Base-by-base conservation (phyloP, 2,329 filamentous ascomycete species). In the Daldinia sp. region DNA sequence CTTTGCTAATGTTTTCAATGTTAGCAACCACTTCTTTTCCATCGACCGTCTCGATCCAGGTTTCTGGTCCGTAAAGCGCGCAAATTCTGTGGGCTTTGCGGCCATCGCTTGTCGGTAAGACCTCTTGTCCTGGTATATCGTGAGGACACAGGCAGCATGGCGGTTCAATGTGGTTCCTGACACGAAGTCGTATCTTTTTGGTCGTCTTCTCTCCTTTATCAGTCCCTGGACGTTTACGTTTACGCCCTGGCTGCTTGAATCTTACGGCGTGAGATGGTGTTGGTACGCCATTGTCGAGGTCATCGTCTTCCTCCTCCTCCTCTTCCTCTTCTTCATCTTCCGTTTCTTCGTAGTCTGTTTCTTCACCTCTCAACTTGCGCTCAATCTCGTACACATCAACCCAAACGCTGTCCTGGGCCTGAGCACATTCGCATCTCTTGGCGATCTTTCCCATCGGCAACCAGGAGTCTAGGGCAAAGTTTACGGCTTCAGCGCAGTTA, bases 401-500 rank as follows among this genome's bases (percentile, higher is more conserved):
- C 94, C 97, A 99, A 3, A 99, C 96, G 76, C 95, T 98, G 83
- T 99, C 96, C 67, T 97, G 90, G 72, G 97, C 94, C 67, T 96
- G 89, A 75, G 96, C 94, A 78, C 96, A 99, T 77, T 98, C 91
- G 81, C 96, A 99, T 79, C 96, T 97, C 81, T 98, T 97, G 15
- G 96, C 96, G 73, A 97, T 94, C 75, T 94, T 93, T 23, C 94
- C 96, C 84, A 96, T 98, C 57, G 97, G 92, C 51, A 99, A 83
- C 96, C 96, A 99, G 33, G 93, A 92, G 73, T 98, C 94, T 7
- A 97, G 90, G 4, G 95, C 96, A 79, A 99, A 99, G 78, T 99
- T 99, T 82, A 99, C 96, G 6, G 96, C 97, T 79, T 99, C 96
- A 30, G 96, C 96, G 80, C 96, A 99, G 79, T 99, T 99, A 83